These are phyloP conservation scores for Neofusicoccum umdonicola DNA, from an alignment of 2,329 filamentous ascomycete species.

Conservation along the genomic window DNA sequence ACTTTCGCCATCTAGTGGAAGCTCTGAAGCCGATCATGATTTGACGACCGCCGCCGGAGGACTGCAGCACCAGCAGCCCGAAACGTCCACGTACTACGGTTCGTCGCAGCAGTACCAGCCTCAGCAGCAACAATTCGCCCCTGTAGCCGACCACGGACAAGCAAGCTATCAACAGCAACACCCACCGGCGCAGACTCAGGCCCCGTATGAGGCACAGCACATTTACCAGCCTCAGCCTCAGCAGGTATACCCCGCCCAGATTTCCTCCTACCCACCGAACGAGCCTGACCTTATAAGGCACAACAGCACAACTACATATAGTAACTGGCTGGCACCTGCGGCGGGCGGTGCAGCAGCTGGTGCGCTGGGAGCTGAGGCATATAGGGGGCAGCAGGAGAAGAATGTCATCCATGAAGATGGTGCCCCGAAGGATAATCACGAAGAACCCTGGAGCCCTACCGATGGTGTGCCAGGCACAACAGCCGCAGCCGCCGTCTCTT, in stretches of 20 bases:
- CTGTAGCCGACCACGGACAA: conserved; percentile 19
- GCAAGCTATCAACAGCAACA: conserved; percentile 16
- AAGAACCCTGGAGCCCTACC: conserved; percentile 2
- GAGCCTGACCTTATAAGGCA: conserved; percentile 25
- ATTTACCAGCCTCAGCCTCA: conserved; percentile 5
- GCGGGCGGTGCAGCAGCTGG: conserved; percentile 44
- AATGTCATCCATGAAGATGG: conserved; percentile 22
- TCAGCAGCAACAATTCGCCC: conserved; percentile 12
- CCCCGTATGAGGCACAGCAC: conserved; percentile 19
- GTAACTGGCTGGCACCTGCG: conserved; percentile 55
- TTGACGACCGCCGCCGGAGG: conserved; percentile 59
- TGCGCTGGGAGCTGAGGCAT: conserved; percentile 37
- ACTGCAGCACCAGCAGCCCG: conserved; percentile 38
- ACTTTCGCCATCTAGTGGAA: conserved; percentile 77
- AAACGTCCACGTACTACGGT: conserved; percentile 24
- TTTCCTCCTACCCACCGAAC: conserved; percentile 5
- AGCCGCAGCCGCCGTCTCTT: background rate
- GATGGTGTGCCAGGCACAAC: background rate
- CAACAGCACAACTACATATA: conserved; percentile 46
- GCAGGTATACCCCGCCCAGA: conserved; percentile 17
- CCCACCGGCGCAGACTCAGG: conserved; percentile 19
- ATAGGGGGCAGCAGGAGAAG: conserved; percentile 27
- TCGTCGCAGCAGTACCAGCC: background rate
- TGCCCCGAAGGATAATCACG: background rate
- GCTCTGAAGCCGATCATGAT: conserved; percentile 64